These are phyloP conservation scores for Chlamydomonas schloesseri DNA, from an alignment of 139 green algal genomes.

Conservation along the genomic window DNA sequence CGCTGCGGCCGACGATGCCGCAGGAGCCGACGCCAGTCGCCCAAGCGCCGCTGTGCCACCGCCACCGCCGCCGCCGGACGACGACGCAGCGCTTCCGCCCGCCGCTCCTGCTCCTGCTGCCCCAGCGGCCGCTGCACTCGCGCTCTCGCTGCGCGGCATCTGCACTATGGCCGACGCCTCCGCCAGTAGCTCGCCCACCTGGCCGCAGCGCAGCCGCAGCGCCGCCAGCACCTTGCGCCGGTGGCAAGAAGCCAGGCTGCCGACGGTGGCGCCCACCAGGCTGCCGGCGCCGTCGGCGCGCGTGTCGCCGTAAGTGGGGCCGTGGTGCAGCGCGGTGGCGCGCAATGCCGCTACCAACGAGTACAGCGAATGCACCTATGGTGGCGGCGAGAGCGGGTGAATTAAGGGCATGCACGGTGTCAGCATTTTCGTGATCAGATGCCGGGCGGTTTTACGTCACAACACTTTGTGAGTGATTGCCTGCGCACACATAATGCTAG, in stretches of 20 bases:
- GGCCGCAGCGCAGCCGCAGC: background rate
- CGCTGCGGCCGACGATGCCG: too few species aligned
- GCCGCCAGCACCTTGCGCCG: background rate
- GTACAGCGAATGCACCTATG: slow-evolving; percentile 34
- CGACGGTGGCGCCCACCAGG: background rate
- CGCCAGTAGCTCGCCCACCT: slow-evolving; percentile 25
- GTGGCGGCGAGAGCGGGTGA: background rate
- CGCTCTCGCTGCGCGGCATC: background rate
- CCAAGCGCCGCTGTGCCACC: background rate
- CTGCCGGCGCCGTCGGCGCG: slow-evolving; percentile 7
- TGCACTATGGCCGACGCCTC: background rate
- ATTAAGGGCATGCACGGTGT: too few species aligned
- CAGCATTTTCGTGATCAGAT: too few species aligned
- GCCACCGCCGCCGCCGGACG: background rate
- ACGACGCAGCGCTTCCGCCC: background rate
- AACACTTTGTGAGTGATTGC: too few species aligned
- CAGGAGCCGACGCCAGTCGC: too few species aligned
- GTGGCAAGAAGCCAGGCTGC: background rate
- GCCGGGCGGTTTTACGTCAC: too few species aligned
- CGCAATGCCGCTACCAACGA: slow-evolving; percentile 2
- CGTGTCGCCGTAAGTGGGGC: slow-evolving; percentile 8
- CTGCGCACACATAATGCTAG: too few species aligned
- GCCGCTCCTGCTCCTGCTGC: background rate
- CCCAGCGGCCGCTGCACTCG: background rate
- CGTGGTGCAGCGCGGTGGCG: slow-evolving; percentile 2